Base-by-base conservation (phyloP, 1,139 yeast genomes). In the Blastobotrys malaysiensis region DNA sequence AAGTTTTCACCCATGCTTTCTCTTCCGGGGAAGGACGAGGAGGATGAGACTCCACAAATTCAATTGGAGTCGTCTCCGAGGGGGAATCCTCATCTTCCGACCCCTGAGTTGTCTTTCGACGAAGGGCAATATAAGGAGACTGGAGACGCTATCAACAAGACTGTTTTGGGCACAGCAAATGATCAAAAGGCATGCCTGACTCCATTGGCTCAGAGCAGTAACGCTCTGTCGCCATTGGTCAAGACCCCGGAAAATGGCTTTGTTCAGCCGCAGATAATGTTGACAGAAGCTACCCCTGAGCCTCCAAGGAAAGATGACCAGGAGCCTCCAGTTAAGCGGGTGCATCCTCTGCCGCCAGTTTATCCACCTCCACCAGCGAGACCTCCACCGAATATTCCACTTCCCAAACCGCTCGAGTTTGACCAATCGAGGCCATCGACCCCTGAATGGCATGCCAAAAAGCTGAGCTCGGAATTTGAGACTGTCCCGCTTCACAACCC, bases 391-490 rank as follows among this genome's bases (percentile, higher is more conserved):
- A 31, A 16, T 3, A 31, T 31, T 16, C 39, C 39, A 13, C 39
- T 31, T 5, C 39, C 39, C 3, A 11, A 16, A 13, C 39, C 39
- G 3, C 16, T 44, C 11, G 46, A 44, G 11, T 9, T 20, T 9
- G 18, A 13, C 5, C 9, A 20, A 26, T 9, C 9, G 18, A 20
- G 46, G 3, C 7, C 22, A 19, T 14, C 9, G 46, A 44, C 22
- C 11, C 26, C 26, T 9, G 24, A 44, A 44, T 3, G 26, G 13
- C 43, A 24, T 24, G 11, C 49, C 2, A 14, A 20, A 5, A 46
- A 16, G 11, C 14, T 47, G 11, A 46, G 53, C 22, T 51, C 53
- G 55, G 74, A 70, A 55, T 51, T 68, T 45, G 73, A 69, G 55
- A 45, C 69, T 20, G 55, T 69, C 31, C 65, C 70, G 9, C 43